Conservation (phyloP, 305 asterid species). For the Galium porrigens region DNA sequence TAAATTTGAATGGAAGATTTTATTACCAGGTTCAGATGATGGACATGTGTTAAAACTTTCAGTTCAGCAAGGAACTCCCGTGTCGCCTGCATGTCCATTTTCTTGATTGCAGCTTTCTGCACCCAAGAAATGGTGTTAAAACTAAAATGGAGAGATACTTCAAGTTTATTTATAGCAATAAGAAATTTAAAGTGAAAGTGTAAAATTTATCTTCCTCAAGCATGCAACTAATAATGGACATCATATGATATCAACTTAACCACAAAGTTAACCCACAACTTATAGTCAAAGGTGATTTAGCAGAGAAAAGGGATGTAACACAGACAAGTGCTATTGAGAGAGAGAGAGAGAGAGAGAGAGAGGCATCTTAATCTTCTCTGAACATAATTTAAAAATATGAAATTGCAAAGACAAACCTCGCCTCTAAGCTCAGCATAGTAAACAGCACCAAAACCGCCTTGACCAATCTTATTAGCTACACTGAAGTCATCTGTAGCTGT, state of each 20-base stretch:
- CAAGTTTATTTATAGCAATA: not conserved
- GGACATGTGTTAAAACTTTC: conserved; percentile 84
- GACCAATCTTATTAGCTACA: conserved; percentile 79
- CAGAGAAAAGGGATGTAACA: not conserved
- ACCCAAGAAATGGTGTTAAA: conserved; percentile 11
- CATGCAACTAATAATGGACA: not conserved
- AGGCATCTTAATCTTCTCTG: not conserved
- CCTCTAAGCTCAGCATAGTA: conserved; percentile 97
- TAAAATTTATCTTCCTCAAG: not conserved
- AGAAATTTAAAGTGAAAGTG: not conserved
- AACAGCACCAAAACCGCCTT: conserved; percentile 95
- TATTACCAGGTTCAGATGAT: conserved; percentile 92
- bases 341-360: not conserved
- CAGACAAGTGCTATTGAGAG: not conserved
- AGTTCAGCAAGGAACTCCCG: conserved; percentile 86
- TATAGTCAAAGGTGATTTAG: not conserved
- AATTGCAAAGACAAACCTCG: conserved; percentile 44
- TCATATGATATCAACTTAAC: not conserved
- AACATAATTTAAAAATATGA: not conserved
- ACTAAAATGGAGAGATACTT: conserved; percentile 1
- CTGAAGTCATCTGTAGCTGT: conserved; percentile 66
- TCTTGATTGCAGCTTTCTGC: conserved; percentile 98
- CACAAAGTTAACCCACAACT: not conserved
- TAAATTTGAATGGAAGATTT: conserved; percentile 3
- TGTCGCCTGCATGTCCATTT: conserved; percentile 95